phyloP scores from a whole-genome alignment of 2,329 filamentous ascomycete genomes.

The Cercospora janseana region DNA sequence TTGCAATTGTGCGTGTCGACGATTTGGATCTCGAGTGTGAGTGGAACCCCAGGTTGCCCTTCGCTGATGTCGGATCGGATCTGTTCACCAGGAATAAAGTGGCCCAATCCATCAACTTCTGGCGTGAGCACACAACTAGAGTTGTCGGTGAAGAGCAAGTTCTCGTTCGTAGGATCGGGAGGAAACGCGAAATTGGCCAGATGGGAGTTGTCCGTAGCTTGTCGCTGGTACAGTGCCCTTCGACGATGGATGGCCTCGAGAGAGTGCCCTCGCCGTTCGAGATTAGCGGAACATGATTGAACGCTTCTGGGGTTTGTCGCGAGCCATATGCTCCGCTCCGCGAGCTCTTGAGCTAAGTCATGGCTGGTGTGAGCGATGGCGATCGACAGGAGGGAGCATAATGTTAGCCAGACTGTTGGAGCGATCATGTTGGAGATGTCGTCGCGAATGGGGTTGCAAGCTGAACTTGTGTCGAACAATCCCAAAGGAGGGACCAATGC shows the following conservation, averaged over 20 bases:
- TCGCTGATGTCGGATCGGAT: slow-evolving; percentile 45
- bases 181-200: slow-evolving; percentile 4
- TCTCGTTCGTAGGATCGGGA: neutral
- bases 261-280: neutral
- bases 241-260: neutral
- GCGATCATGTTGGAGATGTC: too few relatives aligned
- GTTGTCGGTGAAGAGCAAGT: slow-evolving; percentile 5
- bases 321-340: neutral
- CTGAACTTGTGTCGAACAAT: too few relatives aligned
- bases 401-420: neutral
- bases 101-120: slow-evolving; percentile 14
- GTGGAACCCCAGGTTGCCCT: slow-evolving; percentile 41
- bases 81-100: slow-evolving; percentile 37
- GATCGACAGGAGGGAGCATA: neutral
- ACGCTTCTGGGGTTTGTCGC: neutral
- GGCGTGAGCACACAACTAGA: slow-evolving; percentile 16
- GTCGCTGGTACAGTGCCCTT: neutral
- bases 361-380: neutral
- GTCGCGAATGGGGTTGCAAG: too few relatives aligned
- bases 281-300: neutral
- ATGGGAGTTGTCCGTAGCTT: neutral
- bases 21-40: slow-evolving; percentile 46
- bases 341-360: neutral
- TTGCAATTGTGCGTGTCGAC: slow-evolving; percentile 46
- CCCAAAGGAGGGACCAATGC: too few relatives aligned